Percentiles rank a stretch among this genome's conserved stretches.
phyloP scores from a whole-genome alignment of 139 green algal genomes.

The Micractinium sp. region DNA sequence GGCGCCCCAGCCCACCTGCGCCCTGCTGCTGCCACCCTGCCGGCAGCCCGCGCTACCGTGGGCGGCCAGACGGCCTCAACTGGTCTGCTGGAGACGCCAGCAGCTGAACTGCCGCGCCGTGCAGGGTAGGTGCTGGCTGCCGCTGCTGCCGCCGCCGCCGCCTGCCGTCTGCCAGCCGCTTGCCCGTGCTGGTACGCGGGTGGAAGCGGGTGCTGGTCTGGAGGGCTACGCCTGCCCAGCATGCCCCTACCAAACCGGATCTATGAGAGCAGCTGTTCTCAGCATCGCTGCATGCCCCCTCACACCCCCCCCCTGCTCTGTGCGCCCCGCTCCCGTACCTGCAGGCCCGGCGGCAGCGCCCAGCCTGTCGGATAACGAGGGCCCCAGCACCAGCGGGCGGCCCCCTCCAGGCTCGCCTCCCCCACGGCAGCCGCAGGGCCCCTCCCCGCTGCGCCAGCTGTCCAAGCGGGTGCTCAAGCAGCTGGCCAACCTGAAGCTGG shows the following conservation, averaged over 20 bases:
- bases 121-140: neutral
- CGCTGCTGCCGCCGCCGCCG: neutral
- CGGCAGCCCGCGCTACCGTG: neutral
- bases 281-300: neutral
- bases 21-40: conserved; percentile 8
- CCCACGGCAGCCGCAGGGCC: neutral
- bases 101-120: neutral
- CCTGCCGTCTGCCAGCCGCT: neutral
- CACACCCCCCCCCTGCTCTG: neutral
- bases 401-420: neutral
- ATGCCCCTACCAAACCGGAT: too few relatives aligned
- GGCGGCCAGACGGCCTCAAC: neutral
- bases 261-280: too few relatives aligned
- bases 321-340: neutral
- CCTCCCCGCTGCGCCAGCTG: conserved; percentile 22
- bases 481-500: conserved; percentile 87
- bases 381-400: neutral
- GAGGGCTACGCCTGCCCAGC: neutral
- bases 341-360: conserved; percentile 15
- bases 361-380: neutral
- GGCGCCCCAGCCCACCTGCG: neutral
- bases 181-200: neutral
- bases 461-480: conserved; percentile 52
- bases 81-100: neutral
- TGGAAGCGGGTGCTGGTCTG: neutral